Conservation (phyloP, 2,329 filamentous ascomycete genomes). For the Epichloe sp. region DNA sequence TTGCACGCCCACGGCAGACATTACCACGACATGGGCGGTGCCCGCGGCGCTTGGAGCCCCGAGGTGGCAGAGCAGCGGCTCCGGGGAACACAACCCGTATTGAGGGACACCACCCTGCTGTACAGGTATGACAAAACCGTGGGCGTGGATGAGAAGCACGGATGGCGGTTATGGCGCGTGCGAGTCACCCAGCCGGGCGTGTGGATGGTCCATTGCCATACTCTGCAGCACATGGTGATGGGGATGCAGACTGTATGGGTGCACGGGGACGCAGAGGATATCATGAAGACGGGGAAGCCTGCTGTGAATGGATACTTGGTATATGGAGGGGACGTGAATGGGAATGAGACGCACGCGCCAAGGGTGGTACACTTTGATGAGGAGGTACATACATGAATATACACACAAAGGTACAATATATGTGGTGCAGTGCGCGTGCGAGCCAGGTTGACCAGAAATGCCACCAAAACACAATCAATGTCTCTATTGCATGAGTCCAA, state of each 20-base stretch:
- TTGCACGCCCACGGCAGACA: conserved; percentile 9
- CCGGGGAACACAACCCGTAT: conserved; percentile 16
- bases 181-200: conserved; percentile 29
- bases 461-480: too few species aligned
- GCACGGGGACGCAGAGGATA: conserved; percentile 13
- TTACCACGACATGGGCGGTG: conserved; percentile 8
- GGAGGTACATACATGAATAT: neutral
- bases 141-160: conserved; percentile 22
- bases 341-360: conserved; percentile 17
- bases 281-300: conserved; percentile 12
- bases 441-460: too few species aligned
- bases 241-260: conserved; percentile 20
- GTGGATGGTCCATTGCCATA: conserved; percentile 52
- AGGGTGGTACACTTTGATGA: conserved; percentile 7
- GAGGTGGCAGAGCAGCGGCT: conserved; percentile 2
- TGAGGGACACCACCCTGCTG: conserved; percentile 38
- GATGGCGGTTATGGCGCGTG: conserved; percentile 50
- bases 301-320: conserved; percentile 27
- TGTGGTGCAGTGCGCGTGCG: too few species aligned
- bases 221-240: conserved; percentile 44
- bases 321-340: conserved; percentile 33
- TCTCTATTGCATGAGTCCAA: too few species aligned
- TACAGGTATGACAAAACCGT: conserved; percentile 35
- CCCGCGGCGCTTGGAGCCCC: conserved; percentile 5
- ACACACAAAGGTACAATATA: too few species aligned